Conservation (phyloP, 768 basidiomycete genomes). For the Boletus edulis region DNA sequence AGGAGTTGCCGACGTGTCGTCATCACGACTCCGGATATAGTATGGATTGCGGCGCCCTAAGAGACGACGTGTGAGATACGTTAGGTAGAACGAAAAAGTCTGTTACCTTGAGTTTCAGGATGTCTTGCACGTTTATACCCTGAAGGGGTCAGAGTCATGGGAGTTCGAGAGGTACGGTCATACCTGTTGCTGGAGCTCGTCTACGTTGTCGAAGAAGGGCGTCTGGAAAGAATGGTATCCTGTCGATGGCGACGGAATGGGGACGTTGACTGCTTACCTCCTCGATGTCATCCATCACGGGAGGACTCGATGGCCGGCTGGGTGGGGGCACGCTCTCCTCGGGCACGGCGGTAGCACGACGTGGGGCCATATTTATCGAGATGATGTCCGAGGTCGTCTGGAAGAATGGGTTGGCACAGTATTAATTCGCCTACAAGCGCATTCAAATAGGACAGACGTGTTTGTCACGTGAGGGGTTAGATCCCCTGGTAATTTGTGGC, state of each 20-base stretch:
- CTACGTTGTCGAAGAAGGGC: slow-evolving; percentile 74
- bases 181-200: slow-evolving; percentile 83
- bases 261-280: slow-evolving; percentile 30
- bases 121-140: slow-evolving; percentile 97
- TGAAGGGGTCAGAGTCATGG: slow-evolving; percentile 28
- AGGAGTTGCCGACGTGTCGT: slow-evolving; percentile 85
- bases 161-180: slow-evolving; percentile 16
- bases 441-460: slow-evolving; percentile 15
- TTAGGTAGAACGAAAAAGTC: neutral
- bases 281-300: slow-evolving; percentile 37
- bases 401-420: neutral
- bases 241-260: neutral
- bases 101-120: slow-evolving; percentile 82
- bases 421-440: neutral
- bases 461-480: slow-evolving; percentile 19
- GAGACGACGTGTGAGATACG: neutral
- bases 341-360: slow-evolving; percentile 24
- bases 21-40: slow-evolving; percentile 86
- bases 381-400: neutral
- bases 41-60: slow-evolving; percentile 78
- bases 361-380: slow-evolving; percentile 25
- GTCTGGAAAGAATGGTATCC: slow-evolving; percentile 33
- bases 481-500: too few relatives aligned
- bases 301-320: slow-evolving; percentile 27
- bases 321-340: slow-evolving; percentile 28